These are phyloP conservation scores for Salix viminalis DNA, from an alignment of 345 rosid genomes.

Conservation along the genomic window DNA sequence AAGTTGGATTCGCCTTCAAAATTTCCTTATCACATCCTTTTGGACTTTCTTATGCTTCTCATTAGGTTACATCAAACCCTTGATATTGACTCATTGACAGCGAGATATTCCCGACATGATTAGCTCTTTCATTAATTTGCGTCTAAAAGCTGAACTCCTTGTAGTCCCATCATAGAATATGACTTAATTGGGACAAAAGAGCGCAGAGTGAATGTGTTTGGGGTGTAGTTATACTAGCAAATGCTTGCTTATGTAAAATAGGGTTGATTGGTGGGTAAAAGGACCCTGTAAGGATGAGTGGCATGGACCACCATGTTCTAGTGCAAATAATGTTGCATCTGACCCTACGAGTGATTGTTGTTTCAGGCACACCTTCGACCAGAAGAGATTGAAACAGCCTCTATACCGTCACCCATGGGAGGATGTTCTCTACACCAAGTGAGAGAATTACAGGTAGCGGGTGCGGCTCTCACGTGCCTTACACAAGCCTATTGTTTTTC, in stretches of 20 bases:
- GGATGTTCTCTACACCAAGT: slow-evolving; percentile 97
- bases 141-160: background rate
- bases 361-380: slow-evolving; percentile 85
- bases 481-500: background rate
- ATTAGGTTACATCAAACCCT: background rate
- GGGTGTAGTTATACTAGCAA: background rate
- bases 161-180: background rate
- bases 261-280: slow-evolving; percentile 2
- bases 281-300: background rate
- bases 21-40: slow-evolving; percentile 1
- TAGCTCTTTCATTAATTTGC: background rate
- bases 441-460: slow-evolving; percentile 10
- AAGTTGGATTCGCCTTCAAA: slow-evolving; percentile 12
- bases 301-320: background rate
- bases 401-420: slow-evolving; percentile 97
- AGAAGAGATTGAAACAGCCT: slow-evolving; percentile 96
- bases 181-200: background rate
- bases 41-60: slow-evolving; percentile 5
- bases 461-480: slow-evolving; percentile 7
- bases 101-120: background rate
- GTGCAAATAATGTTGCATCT: background rate
- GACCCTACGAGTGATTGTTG: background rate
- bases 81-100: slow-evolving; percentile 1
- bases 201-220: background rate
- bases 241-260: background rate